These are phyloP conservation scores for Chaetomium tenue DNA, from an alignment of 495 filamentous ascomycete species.

Conservation along the genomic window DNA sequence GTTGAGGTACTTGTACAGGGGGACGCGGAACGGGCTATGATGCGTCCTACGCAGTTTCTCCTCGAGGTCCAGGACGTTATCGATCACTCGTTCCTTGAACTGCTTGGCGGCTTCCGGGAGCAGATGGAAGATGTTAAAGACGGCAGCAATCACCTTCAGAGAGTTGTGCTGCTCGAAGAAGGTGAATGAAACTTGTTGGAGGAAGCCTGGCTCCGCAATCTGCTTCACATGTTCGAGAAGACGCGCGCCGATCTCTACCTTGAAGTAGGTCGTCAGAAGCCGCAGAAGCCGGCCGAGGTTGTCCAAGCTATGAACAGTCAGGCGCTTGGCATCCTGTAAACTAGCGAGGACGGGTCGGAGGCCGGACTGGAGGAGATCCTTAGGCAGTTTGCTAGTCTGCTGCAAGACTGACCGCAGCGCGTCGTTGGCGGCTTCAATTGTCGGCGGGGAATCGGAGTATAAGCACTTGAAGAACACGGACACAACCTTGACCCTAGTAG, in stretches of 20 bases:
- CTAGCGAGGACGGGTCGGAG: constrained; percentile 93
- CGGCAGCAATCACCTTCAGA: constrained; percentile 90
- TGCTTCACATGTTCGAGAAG: constrained; percentile 88
- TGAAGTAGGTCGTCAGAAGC: constrained; percentile 96
- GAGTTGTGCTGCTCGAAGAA: constrained; percentile 86
- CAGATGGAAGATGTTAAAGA: constrained; percentile 95
- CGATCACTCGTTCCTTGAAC: constrained; percentile 85
- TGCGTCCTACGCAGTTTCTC: constrained; percentile 80
- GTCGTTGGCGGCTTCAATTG: constrained; percentile 90
- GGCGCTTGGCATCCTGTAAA: constrained; percentile 85
- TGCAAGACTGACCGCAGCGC: constrained; percentile 80
- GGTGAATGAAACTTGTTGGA: constrained; percentile 91
- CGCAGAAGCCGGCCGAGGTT: constrained; percentile 85
- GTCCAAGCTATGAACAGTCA: constrained; percentile 86
- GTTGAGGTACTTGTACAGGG: constrained; percentile 92
- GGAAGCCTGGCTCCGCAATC: constrained; percentile 72
- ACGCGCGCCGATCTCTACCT: constrained; percentile 92
- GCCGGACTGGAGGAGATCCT: constrained; percentile 91
- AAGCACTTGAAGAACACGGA: constrained; percentile 96
- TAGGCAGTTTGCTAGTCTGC: constrained; percentile 87
- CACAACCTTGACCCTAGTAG: constrained; percentile 79
- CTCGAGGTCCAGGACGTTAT: constrained; percentile 86
- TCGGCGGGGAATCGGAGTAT: constrained; percentile 84
- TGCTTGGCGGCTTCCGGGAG: constrained; percentile 81
- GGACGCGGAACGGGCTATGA: constrained; percentile 88